phyloP scores from a whole-genome alignment of 2,329 filamentous ascomycete species.

The Bertia moriformis region DNA sequence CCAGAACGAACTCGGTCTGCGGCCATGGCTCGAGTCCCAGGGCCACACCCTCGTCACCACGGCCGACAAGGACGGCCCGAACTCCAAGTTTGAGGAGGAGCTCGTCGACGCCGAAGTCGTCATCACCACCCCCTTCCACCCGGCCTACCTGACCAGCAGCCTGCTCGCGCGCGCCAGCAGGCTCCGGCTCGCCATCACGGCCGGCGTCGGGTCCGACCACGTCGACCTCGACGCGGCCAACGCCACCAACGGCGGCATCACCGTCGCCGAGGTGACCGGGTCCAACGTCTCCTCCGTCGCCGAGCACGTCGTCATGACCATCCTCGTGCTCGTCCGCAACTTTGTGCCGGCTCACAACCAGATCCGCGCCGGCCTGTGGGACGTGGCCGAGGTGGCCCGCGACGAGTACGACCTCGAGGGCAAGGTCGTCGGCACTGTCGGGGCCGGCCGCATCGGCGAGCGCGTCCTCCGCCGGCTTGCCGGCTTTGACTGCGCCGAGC shows the following conservation, averaged over 20 bases:
- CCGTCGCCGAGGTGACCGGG: constrained; percentile 92
- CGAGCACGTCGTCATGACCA: constrained; percentile 99
- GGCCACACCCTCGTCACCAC: constrained; percentile 95
- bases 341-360: constrained; percentile 95
- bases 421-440: constrained; percentile 96
- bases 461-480: constrained; percentile 90
- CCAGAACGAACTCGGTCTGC: constrained; percentile 93
- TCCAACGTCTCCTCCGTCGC: constrained; percentile 97
- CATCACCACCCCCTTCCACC: constrained; percentile 99
- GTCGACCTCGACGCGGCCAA: constrained; percentile 94
- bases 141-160: constrained; percentile 90
- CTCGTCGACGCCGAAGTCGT: constrained; percentile 94
- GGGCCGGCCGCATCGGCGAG: constrained; percentile 93
- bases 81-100: constrained; percentile 88
- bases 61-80: constrained; percentile 89
- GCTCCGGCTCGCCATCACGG: constrained; percentile 90
- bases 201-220: constrained; percentile 96
- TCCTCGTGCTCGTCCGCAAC: constrained; percentile 89
- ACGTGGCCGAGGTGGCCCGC: constrained; percentile 91
- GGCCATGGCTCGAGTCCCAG: constrained; percentile 94
- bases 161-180: constrained; percentile 97
- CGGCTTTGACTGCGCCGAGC: constrained; percentile 98
- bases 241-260: constrained; percentile 94
- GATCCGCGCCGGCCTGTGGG: constrained; percentile 78
- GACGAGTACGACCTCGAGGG: constrained; percentile 94